phyloP scores from a whole-genome alignment of 805 yeast genomes.

The Cyberlindnera xishuangbannaensis region DNA sequence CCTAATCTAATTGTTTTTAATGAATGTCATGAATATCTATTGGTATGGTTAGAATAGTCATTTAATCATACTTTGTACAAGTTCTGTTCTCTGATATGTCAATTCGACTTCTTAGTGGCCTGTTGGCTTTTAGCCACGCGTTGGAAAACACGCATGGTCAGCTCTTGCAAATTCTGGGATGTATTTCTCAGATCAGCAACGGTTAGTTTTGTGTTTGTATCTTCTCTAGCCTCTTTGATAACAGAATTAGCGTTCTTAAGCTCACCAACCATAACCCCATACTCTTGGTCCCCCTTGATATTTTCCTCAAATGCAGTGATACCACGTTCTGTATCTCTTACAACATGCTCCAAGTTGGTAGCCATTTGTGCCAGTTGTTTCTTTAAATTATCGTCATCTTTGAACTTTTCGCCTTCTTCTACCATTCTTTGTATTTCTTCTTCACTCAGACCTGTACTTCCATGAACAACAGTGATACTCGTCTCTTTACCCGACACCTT shows the following conservation, averaged over 20 bases:
- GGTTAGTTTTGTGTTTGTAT: conserved; percentile 52
- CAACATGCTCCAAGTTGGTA: conserved; percentile 68
- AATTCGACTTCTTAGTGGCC: no score
- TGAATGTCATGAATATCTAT: background rate
- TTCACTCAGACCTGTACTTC: conserved; percentile 63
- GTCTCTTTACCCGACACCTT: conserved; percentile 73
- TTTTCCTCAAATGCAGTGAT: conserved; percentile 57
- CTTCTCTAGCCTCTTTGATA: conserved; percentile 58
- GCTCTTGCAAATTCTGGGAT: conserved; percentile 70
- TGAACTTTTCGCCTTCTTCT: conserved; percentile 59
- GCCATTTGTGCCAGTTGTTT: conserved; percentile 66
- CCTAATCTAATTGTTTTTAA: no score
- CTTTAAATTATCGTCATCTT: conserved; percentile 51
- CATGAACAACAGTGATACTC: conserved; percentile 60
- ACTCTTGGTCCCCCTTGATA: conserved; percentile 47
- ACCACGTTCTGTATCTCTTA: conserved; percentile 86
- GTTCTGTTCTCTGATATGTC: background rate
- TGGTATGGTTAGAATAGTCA: background rate
- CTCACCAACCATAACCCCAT: conserved; percentile 37
- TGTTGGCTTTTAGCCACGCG: conserved; percentile 21
- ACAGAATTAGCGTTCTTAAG: conserved; percentile 56
- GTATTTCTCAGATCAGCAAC: conserved; percentile 59
- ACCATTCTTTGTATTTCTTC: conserved; percentile 60
- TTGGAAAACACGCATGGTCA: conserved; percentile 72
- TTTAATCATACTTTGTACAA: background rate